A percentile compares a stretch with the other conserved stretches of the same genome.
phyloP scores from a whole-genome alignment of 2,329 filamentous ascomycete species.

The Arthrobotrys pseudoclavata region DNA sequence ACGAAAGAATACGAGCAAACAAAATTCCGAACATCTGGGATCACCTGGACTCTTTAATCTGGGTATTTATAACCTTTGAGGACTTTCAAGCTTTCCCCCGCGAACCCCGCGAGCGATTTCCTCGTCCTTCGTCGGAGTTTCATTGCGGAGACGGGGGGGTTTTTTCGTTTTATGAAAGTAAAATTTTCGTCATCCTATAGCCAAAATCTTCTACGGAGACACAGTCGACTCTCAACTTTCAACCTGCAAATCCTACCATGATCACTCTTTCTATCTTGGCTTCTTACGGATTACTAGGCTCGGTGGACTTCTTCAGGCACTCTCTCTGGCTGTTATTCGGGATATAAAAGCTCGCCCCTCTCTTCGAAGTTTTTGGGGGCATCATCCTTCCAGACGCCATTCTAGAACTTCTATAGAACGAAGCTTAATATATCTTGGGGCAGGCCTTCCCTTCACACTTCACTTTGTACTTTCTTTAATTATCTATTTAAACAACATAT shows the following conservation, averaged over 20 bases:
- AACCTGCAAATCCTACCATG: constrained; percentile 54
- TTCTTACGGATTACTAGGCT: constrained; percentile 50
- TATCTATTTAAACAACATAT: constrained; percentile 29
- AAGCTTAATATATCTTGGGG: constrained; percentile 28
- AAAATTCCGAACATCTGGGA: constrained; percentile 50
- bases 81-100: constrained; percentile 47
- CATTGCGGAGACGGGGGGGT: constrained; percentile 50
- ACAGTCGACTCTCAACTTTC: constrained; percentile 27
- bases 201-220: constrained; percentile 44
- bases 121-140: constrained; percentile 55
- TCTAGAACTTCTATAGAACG: constrained; percentile 33
- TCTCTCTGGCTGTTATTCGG: constrained; percentile 18
- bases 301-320: constrained; percentile 36
- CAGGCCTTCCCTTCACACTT: constrained; percentile 45
- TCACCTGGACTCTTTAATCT: constrained; percentile 59
- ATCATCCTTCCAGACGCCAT: constrained; percentile 37
- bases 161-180: constrained; percentile 37
- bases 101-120: constrained; percentile 56
- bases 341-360: constrained; percentile 52
- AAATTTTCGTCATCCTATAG: constrained; percentile 56
- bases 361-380: constrained; percentile 32
- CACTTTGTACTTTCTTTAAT: constrained; percentile 27
- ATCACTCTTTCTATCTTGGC: constrained; percentile 54
- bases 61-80: constrained; percentile 55
- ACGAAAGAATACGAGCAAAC: constrained; percentile 56